Evolutionary conservation across 768 basidiomycete genomes (phyloP), one percentile per base, ranked within the genome.

Genomic region (Russula brevipes): DNA sequence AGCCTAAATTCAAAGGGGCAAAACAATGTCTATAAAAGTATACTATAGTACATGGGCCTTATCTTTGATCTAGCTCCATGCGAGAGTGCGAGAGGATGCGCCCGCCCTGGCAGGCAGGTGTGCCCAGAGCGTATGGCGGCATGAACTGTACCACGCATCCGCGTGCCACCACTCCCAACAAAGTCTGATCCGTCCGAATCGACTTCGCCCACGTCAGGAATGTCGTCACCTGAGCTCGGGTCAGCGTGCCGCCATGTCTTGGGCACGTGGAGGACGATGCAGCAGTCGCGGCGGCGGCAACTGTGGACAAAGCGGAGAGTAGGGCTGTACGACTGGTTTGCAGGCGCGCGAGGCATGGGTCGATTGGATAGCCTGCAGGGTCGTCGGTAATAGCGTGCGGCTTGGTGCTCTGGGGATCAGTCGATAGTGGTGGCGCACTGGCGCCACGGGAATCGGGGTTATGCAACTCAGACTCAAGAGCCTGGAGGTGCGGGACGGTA

Each of bases 241-340:
- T 95, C 93, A 0, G 90, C 85, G 64, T 95, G n/a, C 82, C 83
- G 19, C 85, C 84, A 19, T 87, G 81, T 54, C 88, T 80, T 44
- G 79, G 52, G 16, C 70, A 66, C 57, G 63, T 66, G 24, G 69
- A 69, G 0, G 68, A 81, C 2, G 81, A 74, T 1, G 79, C 72
- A n/a, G 68, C 65, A 10, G 67, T 83, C 78, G 73, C 65, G 9
- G 72, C 73, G 8, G 79, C 67, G 1, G 83, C 70, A 6, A 69
- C 61, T 1, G 68, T 49, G 2, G 73, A 60, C 16, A 75, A 42
- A 0, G 72, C 75, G 41, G 78, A 74, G 12, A 84, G 69, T 69
- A 91, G 19, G 97, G 97, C 70, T 99, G 97, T 75, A 98, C 82
- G 68, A 99, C 97, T 97, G 0, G 96, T 95, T 31, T 90, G 86